Conservation (phyloP, 2,329 filamentous ascomycete species). For the Hymenoscyphus infarciens region DNA sequence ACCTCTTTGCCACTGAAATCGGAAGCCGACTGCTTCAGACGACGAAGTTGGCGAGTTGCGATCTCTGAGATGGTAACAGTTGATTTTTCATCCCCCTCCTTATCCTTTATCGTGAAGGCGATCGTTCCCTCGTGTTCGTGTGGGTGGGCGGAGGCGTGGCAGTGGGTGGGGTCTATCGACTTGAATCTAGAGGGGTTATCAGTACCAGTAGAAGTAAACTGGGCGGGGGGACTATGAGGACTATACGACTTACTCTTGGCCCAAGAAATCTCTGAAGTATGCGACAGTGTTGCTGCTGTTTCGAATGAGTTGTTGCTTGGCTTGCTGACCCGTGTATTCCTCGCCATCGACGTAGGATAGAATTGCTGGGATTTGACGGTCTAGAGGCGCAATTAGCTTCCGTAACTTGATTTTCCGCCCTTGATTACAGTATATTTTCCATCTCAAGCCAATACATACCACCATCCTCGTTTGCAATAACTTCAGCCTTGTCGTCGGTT, state of each 20-base stretch:
- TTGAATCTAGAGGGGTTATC: conserved; percentile 61
- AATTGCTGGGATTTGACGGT: conserved; percentile 93
- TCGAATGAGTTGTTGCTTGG: conserved; percentile 87
- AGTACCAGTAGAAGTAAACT: conserved; percentile 17
- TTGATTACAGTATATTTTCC: not conserved
- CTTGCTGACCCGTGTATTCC: conserved; percentile 94
- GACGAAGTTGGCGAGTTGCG: conserved; percentile 77
- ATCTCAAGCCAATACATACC: conserved; percentile 49
- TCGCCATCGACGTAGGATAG: conserved; percentile 94
- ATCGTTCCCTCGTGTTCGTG: conserved; percentile 68
- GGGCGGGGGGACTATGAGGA: not conserved
- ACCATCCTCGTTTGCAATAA: conserved; percentile 98
- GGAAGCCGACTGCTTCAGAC: conserved; percentile 76
- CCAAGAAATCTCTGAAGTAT: conserved; percentile 93
- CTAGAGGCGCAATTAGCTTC: conserved; percentile 42
- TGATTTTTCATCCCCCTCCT: conserved; percentile 60
- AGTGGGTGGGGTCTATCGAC: conserved; percentile 92
- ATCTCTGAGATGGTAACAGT: conserved; percentile 76
- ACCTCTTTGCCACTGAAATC: conserved; percentile 92
- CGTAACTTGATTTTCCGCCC: not conserved
- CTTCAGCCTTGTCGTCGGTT: conserved; percentile 89
- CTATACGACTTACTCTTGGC: conserved; percentile 70
- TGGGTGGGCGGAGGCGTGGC: conserved; percentile 90
- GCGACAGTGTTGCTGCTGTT: conserved; percentile 91
- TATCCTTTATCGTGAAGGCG: conserved; percentile 81